Percentiles rank a stretch among this genome's conserved stretches.
phyloP scores from a whole-genome alignment of 1,139 yeast genomes.

The Williopsis jadinii region DNA sequence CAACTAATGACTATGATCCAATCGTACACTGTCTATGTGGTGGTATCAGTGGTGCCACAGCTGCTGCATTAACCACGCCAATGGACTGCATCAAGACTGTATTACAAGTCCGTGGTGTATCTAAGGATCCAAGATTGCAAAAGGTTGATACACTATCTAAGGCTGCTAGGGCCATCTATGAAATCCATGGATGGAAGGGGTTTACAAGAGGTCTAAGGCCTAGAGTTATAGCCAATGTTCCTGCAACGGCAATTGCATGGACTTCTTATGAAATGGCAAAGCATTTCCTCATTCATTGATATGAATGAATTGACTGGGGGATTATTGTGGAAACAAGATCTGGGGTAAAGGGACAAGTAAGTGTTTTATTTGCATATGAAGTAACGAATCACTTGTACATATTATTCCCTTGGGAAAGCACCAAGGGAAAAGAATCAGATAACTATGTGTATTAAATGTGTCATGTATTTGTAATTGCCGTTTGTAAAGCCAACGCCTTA shows the following conservation, averaged over 20 bases:
- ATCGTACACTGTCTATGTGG: conserved; percentile 90
- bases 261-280: conserved; percentile 98
- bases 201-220: conserved; percentile 86
- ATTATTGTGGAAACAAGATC: too few species aligned
- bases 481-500: conserved; percentile 15
- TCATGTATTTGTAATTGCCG: conserved; percentile 10
- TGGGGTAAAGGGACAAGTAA: too few species aligned
- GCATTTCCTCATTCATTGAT: conserved; percentile 11
- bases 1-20: conserved; percentile 76
- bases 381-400: too few species aligned
- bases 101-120: conserved; percentile 45
- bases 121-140: conserved; percentile 42
- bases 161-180: conserved; percentile 66
- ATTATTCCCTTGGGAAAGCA: too few species aligned
- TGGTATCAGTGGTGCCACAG: conserved; percentile 92
- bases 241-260: conserved; percentile 97
- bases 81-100: conserved; percentile 92
- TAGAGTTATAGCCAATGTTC: conserved; percentile 87
- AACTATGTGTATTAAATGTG: too few species aligned
- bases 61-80: conserved; percentile 96
- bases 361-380: too few species aligned
- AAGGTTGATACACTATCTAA: conserved; percentile 60
- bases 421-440: too few species aligned
- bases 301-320: too few species aligned
- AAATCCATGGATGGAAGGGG: conserved; percentile 60